Conservation (phyloP, 106 monocot genomes). For the Platanthera zijinensis region DNA sequence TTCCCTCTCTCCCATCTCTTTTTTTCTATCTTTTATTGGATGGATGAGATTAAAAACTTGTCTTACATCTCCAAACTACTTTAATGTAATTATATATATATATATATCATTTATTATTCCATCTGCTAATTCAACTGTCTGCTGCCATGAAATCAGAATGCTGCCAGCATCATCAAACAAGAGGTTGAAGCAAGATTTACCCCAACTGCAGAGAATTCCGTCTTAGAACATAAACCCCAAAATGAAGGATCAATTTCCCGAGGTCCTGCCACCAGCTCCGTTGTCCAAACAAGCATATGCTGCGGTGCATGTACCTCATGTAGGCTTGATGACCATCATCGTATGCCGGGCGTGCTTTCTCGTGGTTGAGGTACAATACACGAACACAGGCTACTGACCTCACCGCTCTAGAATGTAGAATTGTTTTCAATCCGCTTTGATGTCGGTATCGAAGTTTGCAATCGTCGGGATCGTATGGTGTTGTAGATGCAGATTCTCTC, state of each 20-base stretch:
- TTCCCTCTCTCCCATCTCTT: too few species aligned
- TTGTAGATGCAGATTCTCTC: not conserved
- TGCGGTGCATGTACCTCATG: not conserved
- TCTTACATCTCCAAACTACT: too few species aligned
- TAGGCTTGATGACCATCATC: not conserved
- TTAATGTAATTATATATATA: too few species aligned
- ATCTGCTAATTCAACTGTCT: not conserved
- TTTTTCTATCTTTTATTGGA: too few species aligned
- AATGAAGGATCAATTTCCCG: not conserved
- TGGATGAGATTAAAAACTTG: too few species aligned
- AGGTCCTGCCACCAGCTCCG: not conserved
- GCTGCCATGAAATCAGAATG: slow-evolving; percentile 30
- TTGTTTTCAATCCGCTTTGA: not conserved
- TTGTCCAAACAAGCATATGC: not conserved
- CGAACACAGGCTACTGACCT: not conserved
- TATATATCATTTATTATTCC: slow-evolving; percentile 7
- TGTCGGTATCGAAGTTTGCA: not conserved
- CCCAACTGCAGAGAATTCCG: slow-evolving; percentile 38
- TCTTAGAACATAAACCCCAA: not conserved
- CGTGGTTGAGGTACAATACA: not conserved
- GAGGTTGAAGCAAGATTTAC: slow-evolving; percentile 50
- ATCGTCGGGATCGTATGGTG: not conserved
- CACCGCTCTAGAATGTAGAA: not conserved
- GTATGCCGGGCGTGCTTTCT: not conserved
- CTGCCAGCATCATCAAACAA: slow-evolving; percentile 31